Percentiles rank a stretch among this genome's conserved stretches.
These are phyloP conservation scores for Ceratobasidium sp. DNA, from an alignment of 1,284 basidiomycete species.

Conservation along the genomic window DNA sequence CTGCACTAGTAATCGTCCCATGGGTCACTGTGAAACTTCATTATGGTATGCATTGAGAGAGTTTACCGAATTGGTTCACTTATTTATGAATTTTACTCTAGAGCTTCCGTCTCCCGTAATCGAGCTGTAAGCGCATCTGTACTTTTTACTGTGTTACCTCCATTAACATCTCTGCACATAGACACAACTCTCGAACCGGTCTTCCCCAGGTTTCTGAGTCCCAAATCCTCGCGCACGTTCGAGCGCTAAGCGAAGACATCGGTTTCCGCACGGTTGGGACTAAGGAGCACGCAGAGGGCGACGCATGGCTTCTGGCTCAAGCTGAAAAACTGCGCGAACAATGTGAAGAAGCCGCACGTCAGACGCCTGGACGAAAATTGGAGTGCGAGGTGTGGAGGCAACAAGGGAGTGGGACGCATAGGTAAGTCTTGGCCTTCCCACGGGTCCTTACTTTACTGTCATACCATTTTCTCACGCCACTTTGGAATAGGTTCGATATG, in stretches of 20 bases:
- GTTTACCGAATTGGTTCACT: not conserved
- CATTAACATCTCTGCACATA: not conserved
- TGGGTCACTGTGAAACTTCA: constrained; percentile 33
- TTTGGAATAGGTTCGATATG: constrained; percentile 82
- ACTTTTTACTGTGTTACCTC: not conserved
- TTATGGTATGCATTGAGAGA: constrained; percentile 13
- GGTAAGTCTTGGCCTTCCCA: constrained; percentile 64
- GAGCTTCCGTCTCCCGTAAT: constrained; percentile 24
- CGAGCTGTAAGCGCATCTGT: constrained; percentile 19
- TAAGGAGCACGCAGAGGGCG: constrained; percentile 86
- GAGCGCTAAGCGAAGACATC: constrained; percentile 82
- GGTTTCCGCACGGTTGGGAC: constrained; percentile 96
- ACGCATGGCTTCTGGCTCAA: constrained; percentile 83
- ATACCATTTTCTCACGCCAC: constrained; percentile 11
- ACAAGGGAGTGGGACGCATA: constrained; percentile 84
- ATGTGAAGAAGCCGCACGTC: constrained; percentile 69
- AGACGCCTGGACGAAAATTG: constrained; percentile 65
- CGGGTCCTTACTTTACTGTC: constrained; percentile 28
- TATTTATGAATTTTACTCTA: not conserved
- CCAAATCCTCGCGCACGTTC: constrained; percentile 72
- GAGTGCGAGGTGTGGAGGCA: constrained; percentile 92
- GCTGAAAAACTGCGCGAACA: constrained; percentile 70
- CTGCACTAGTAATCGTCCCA: constrained; percentile 30
- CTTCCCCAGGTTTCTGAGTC: constrained; percentile 78
- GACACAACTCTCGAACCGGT: constrained; percentile 54